Evolutionary conservation across 2,329 filamentous ascomycete species (phyloP), one percentile per base, ranked within the genome.

Genomic region (Bipolaris victoriae): DNA sequence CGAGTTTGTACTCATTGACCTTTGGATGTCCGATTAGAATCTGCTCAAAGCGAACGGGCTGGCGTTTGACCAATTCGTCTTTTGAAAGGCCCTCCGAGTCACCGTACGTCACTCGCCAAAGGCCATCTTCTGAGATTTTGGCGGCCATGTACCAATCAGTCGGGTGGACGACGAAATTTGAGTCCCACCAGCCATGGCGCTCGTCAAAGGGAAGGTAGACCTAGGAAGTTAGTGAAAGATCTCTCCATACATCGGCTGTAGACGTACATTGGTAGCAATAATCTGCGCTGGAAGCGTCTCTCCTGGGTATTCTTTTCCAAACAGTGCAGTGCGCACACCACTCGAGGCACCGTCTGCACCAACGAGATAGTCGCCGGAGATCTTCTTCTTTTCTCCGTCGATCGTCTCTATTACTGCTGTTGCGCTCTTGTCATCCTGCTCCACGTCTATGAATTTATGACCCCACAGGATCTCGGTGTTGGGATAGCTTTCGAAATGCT

Each of bases 91-190:
- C 82, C 0, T 80, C 77, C 0, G 74, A 75, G 62, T 89, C 87
- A 50, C 85, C 86, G 64, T 89, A 89, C 0, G 86, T 86, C 35
- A 89, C 83, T 13, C 86, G 82, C 77, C 86, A 89, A 9, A 89
- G 72, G 0, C 84, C 85, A 52, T 88, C 84, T 2, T 74, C 76
- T 1, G 82, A 85, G 60, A 89, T 84, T 40, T 79, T 82, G 2
- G 86, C 86, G 1, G 84, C 84, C 85, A 88, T 86, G 76, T 84
- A 78, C 72, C 84, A 88, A 65, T 89, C 79, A 20, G 84, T 81
- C 0, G 85, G 86, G 61, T 89, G 81, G 31, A 88, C 79, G 61
- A 87, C 84, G 69, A 88, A 88, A 68, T 86, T 86, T 11, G 81
- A 80, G 61, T 87, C 84, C 52, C 79, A 73, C 63, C 79, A 86